Evolutionary conservation across 495 filamentous ascomycete species (phyloP).

Genomic region (Hypoxylon lienhwacheense): DNA sequence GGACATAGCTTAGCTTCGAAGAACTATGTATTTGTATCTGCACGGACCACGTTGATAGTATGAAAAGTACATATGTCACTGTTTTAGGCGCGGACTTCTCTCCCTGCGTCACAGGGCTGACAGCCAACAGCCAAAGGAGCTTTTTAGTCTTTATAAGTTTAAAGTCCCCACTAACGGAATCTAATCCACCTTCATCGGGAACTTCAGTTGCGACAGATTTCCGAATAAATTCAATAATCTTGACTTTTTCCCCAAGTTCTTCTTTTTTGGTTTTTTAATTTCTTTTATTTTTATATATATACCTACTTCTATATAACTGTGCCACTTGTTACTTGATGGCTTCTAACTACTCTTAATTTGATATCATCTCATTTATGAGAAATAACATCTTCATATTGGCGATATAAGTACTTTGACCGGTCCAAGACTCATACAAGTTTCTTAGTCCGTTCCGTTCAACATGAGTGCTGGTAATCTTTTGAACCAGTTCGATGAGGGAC

Average conservation of each 20-base stretch:
- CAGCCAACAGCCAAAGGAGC: neutral
- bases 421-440: too few species aligned
- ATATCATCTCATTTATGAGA: slow-evolving; percentile 7
- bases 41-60: slow-evolving; percentile 6
- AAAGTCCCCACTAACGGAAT: slow-evolving; percentile 13
- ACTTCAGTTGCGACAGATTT: slow-evolving; percentile 9
- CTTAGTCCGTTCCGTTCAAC: slow-evolving; percentile 35
- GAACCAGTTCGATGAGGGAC: slow-evolving; percentile 65
- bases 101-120: slow-evolving; percentile 29
- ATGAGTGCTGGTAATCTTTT: slow-evolving; percentile 59
- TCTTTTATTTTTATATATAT: too few species aligned
- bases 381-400: neutral
- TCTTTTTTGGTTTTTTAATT: neutral
- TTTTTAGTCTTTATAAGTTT: neutral
- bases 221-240: slow-evolving; percentile 5
- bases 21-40: too few species aligned
- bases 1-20: too few species aligned
- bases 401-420: slow-evolving; percentile 4
- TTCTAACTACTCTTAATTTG: neutral
- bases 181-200: slow-evolving; percentile 18
- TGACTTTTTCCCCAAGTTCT: slow-evolving; percentile 3
- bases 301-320: slow-evolving; percentile 15
- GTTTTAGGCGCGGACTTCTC: slow-evolving; percentile 7
- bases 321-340: slow-evolving; percentile 15
- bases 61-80: neutral